These are phyloP conservation scores for Magnolia changhungtana DNA, from an alignment of 164 flowering plant genomes.

Conservation along the genomic window DNA sequence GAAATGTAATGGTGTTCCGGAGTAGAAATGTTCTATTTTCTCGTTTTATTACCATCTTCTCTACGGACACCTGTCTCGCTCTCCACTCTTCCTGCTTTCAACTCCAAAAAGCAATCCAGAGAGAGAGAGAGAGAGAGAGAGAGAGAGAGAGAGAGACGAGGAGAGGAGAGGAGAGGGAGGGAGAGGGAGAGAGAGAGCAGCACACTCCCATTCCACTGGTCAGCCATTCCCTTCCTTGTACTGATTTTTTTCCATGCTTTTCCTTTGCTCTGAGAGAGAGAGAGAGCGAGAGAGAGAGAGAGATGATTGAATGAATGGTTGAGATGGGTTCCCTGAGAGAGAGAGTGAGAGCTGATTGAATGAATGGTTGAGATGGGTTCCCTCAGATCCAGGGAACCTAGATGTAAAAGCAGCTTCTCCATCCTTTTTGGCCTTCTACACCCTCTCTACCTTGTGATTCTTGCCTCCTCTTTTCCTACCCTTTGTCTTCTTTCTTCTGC, in stretches of 20 bases:
- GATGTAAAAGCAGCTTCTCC: conserved; percentile 14
- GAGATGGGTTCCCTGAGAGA: conserved; percentile 27
- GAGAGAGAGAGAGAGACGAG: conserved; percentile 2
- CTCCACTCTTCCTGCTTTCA: neutral
- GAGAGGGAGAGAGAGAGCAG: neutral
- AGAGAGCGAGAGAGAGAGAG: conserved; percentile 5
- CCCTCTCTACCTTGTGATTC: conserved; percentile 22
- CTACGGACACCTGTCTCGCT: neutral
- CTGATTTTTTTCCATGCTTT: neutral
- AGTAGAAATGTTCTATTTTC: neutral
- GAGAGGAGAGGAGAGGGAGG: neutral
- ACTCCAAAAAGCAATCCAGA: neutral
- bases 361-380: conserved; percentile 19
- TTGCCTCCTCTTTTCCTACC: neutral
- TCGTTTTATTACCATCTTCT: neutral
- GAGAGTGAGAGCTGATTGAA: neutral
- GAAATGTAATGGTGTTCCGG: neutral
- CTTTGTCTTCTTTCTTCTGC: neutral
- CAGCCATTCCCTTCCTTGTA: neutral
- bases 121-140: neutral
- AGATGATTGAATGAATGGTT: conserved; percentile 5
- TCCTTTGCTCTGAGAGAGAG: neutral
- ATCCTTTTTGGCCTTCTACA: conserved; percentile 10
- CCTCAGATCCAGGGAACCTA: conserved; percentile 32
- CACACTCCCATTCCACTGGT: neutral